A percentile compares a stretch with the other conserved stretches of the same genome.
phyloP scores from a whole-genome alignment of 768 basidiomycete genomes.

The Collybiopsis confluens region DNA sequence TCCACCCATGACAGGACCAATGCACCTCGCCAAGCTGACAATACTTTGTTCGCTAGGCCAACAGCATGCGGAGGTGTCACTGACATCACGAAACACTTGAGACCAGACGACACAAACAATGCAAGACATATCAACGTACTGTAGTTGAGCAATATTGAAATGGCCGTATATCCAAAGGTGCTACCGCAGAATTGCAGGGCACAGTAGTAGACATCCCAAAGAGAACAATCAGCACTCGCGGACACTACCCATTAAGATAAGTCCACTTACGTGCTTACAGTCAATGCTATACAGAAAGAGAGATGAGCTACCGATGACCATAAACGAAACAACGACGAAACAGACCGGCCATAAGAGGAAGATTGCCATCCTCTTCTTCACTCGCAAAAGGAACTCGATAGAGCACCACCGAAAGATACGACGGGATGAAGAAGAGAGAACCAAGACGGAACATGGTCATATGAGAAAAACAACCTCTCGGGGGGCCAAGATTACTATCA shows the following conservation, averaged over 20 bases:
- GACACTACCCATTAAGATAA: conserved; percentile 8
- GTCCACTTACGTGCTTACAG: conserved; percentile 72
- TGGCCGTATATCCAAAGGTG: conserved; percentile 87
- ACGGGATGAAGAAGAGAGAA: conserved; percentile 81
- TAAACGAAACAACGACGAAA: conserved; percentile 9
- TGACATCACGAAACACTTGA: conserved; percentile 23
- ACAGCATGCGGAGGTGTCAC: conserved; percentile 90
- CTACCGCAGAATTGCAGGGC: conserved; percentile 80
- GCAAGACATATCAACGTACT: conserved; percentile 39
- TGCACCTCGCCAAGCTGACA: conserved; percentile 87
- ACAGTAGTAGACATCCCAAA: conserved; percentile 45
- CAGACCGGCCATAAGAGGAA: conserved; percentile 79
- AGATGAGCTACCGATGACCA: conserved; percentile 8
- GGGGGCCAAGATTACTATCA: conserved; percentile 45
- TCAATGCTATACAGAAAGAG: conserved; percentile 46
- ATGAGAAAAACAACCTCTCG: conserved; percentile 78
- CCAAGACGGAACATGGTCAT: conserved; percentile 89
- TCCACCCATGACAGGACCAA: conserved; percentile 83
- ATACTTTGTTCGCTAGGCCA: conserved; percentile 95
- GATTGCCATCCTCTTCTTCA: conserved; percentile 62
- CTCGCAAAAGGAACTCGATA: conserved; percentile 72
- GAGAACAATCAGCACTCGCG: not conserved
- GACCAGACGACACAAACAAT: not conserved
- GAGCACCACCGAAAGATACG: conserved; percentile 78
- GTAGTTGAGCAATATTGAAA: conserved; percentile 85